A percentile compares a stretch with the other conserved stretches of the same genome.
Conservation (phyloP, 345 rosid species). For the Diplotaxis tenuifolia region DNA sequence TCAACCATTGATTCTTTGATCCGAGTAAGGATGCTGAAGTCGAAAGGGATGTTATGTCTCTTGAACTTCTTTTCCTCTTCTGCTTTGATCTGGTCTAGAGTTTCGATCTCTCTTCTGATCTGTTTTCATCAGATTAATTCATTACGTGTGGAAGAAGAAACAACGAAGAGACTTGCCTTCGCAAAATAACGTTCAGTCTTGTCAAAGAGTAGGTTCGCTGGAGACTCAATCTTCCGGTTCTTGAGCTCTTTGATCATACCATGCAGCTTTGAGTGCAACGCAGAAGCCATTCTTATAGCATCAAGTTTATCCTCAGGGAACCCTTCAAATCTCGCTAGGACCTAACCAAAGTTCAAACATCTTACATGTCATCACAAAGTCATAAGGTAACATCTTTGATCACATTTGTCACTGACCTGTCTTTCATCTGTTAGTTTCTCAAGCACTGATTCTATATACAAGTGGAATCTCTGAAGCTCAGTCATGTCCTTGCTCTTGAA, state of each 20-base stretch:
- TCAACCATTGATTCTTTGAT: constrained; percentile 80
- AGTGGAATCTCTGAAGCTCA: constrained; percentile 64
- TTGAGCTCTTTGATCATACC: constrained; percentile 54
- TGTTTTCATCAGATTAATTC: constrained; percentile 28
- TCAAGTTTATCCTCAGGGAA: constrained; percentile 80
- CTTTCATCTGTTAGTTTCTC: constrained; percentile 81
- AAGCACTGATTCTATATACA: constrained; percentile 64
- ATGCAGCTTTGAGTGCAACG: constrained; percentile 54
- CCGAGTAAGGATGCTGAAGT: constrained; percentile 55
- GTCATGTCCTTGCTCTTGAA: constrained; percentile 73
- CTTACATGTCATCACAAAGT: background rate
- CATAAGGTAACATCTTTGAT: background rate
- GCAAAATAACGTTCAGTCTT: constrained; percentile 68
- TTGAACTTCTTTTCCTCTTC: constrained; percentile 71
- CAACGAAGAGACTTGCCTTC: constrained; percentile 49
- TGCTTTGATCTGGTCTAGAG: constrained; percentile 65
- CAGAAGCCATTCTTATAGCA: constrained; percentile 60
- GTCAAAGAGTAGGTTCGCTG: constrained; percentile 60
- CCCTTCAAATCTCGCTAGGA: constrained; percentile 80
- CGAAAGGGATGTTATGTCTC: constrained; percentile 61
- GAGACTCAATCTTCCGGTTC: constrained; percentile 64
- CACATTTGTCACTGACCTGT: constrained; percentile 48
- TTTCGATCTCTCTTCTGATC: constrained; percentile 69
- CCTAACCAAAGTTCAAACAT: constrained; percentile 42
- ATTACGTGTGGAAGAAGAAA: background rate